These are phyloP conservation scores for Medicago truncatula DNA, from an alignment of 306 rosid species.

Conservation along the genomic window DNA sequence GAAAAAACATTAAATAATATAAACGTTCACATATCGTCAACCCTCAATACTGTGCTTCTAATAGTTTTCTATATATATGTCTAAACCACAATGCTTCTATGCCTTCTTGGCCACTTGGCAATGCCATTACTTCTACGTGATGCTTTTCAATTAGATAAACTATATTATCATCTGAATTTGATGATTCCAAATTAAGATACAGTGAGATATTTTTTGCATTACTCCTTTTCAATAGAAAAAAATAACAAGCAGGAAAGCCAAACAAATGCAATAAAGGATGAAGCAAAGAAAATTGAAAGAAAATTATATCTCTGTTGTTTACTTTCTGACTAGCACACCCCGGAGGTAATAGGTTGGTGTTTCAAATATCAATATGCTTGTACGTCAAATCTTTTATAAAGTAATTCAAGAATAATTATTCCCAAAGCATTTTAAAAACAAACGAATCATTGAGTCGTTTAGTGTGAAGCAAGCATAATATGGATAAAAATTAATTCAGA, in stretches of 20 bases:
- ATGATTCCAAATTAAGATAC: slow-evolving; percentile 20
- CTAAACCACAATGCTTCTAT: neutral
- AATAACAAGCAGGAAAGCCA: slow-evolving; percentile 17
- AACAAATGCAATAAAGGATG: slow-evolving; percentile 10
- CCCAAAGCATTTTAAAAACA: slow-evolving; percentile 27
- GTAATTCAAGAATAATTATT: slow-evolving; percentile 13
- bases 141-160: neutral
- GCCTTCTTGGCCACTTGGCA: neutral
- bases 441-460: slow-evolving; percentile 17
- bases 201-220: slow-evolving; percentile 10
- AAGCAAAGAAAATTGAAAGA: slow-evolving; percentile 23
- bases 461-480: slow-evolving; percentile 24
- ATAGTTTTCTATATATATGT: neutral
- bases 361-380: neutral
- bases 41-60: neutral
- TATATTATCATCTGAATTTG: slow-evolving; percentile 15
- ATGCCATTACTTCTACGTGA: slow-evolving; percentile 19
- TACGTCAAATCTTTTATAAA: neutral
- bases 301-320: slow-evolving; percentile 28
- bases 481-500: slow-evolving; percentile 12
- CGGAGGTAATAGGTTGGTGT: neutral
- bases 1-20: too few relatives aligned
- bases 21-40: neutral
- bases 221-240: neutral
- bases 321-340: slow-evolving; percentile 18